Base-by-base conservation (phyloP, 2,329 filamentous ascomycete species). In the Fusarium floridanum region DNA sequence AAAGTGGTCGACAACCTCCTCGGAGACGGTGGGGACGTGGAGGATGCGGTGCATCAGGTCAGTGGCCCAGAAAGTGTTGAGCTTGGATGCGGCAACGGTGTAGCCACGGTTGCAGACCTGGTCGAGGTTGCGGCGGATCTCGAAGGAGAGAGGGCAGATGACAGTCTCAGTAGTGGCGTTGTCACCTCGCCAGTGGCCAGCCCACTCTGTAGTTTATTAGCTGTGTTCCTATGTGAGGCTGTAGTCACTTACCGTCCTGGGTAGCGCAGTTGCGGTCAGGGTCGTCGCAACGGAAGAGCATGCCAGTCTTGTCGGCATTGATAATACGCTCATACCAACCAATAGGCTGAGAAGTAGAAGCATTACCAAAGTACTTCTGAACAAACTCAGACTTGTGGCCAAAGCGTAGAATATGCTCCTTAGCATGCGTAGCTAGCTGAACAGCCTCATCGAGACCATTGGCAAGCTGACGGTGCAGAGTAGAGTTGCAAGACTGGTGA, bases 221-320 rank as follows among this genome's bases (percentile, higher is more conserved):
- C n/a, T 39, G 6, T 8, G 16, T 0, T 8, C 14, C 11, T 10
- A 24, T 5, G 22, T 27, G 55, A 50, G 9, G 16, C 0, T 32
- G 12, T 11, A 37, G 20, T 22, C 0, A 79, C 82, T 63, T 76
- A 84, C 84, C 79, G 29, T 87, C 84, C 77, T 85, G 87, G 12
- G 79, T 86, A 7, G 73, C 82, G 76, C 92, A 94, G 83, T 93
- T 93, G 22, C 86, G 83, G 75, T 94, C 92, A 0, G 89, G 87
- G 73, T 94, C 89, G 70, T 94, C 92, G 75, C 92, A 93, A 22
- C 91, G 89, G 85, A 93, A 93, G 20, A 90, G 78, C 55, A 91
- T 85, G 29, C 84, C 86, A 0, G 83, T 83, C 77, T 89, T 89
- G 81, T 93, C 87, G 1, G 86, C 90, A 50, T 86, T 85, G 75